Evolutionary conservation across 2,329 filamentous ascomycete species (phyloP), one percentile per base, ranked within the genome.

Genomic region (Dendrostoma leiphaemia): DNA sequence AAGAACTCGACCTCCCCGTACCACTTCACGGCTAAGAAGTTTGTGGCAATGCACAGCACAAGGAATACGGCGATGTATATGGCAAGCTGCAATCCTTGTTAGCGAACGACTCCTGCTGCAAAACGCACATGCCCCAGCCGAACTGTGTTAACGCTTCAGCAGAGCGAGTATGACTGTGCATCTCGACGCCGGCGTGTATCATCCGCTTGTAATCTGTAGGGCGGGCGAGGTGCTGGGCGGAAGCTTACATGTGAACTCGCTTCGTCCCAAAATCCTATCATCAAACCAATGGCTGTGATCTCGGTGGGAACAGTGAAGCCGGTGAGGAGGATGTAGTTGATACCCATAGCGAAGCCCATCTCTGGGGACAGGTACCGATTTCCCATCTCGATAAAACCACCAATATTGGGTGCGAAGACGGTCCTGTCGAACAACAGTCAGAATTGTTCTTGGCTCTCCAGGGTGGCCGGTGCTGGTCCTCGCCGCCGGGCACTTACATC

Each of bases 401-500:
- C 61, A 28, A 62, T 62, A 40, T 62, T 62, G 9, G 61, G 61
- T 6, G 58, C 47, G 41, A 56, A 62, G 4, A 62, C 61, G 5
- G 60, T 60, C 60, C 60, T 62, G 28, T 38, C 32, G 10, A 37
- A 23, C 10, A 49, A 13, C 13, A n/a, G 17, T 26, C 21, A 44
- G 13, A 12, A 8, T 28, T 44, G n/a, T 35, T 23, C 24, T 46
- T 38, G 29, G 15, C 7, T 19, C 1, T 29, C 3, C 3, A 29
- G 4, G n/a, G 10, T 24, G 3, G 13, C 26, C 4, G 6, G 26
- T 31, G 8, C n/a, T 10, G 15, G 5, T 17, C 13, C 26, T 19
- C 1, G n/a, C 5, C 23, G 2, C 5, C 7, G 15, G 17, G 15
- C 28, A 53, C 59, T 54, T 54, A 61, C 81, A 85, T 84, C 60